phyloP scores from a whole-genome alignment of 2,329 filamentous ascomycete species.

The Calonectria ilicicola region DNA sequence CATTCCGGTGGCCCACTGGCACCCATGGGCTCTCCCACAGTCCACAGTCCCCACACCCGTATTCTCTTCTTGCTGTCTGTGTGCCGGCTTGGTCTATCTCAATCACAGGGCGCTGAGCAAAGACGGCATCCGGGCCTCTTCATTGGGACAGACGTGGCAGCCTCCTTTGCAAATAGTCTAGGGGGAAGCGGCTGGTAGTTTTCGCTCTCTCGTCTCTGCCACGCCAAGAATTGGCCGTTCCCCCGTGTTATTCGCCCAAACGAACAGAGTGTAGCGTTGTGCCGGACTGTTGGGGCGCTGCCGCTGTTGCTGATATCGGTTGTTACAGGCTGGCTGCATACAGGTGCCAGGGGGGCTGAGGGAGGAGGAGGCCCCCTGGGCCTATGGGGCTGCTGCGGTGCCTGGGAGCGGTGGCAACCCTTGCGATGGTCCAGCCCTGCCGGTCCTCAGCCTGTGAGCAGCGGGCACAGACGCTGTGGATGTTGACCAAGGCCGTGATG shows the following conservation, averaged over 20 bases:
- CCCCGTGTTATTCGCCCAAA: conserved; percentile 13
- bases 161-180: neutral
- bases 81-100: neutral
- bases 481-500: neutral
- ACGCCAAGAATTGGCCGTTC: neutral
- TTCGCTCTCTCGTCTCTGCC: neutral
- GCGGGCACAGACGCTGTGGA: conserved; percentile 17
- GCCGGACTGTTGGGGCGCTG: conserved; percentile 14
- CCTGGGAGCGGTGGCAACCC: conserved; percentile 8
- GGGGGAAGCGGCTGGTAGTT: neutral
- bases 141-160: conserved; percentile 2
- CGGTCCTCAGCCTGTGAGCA: conserved; percentile 3
- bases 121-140: neutral
- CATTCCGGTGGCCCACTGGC: neutral
- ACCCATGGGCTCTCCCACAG: too few species aligned
- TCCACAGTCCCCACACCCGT: neutral
- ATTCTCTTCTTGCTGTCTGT: neutral
- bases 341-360: conserved; percentile 3
- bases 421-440: neutral
- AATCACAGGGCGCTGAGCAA: neutral
- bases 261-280: conserved; percentile 17
- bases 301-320: neutral
- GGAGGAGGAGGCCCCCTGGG: neutral
- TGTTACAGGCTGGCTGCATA: conserved; percentile 11
- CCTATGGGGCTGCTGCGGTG: conserved; percentile 19